Evolutionary conservation across 257 asterid genomes (phyloP), one percentile per base, ranked within the genome.

Genomic region (Capsicum pubescens): DNA sequence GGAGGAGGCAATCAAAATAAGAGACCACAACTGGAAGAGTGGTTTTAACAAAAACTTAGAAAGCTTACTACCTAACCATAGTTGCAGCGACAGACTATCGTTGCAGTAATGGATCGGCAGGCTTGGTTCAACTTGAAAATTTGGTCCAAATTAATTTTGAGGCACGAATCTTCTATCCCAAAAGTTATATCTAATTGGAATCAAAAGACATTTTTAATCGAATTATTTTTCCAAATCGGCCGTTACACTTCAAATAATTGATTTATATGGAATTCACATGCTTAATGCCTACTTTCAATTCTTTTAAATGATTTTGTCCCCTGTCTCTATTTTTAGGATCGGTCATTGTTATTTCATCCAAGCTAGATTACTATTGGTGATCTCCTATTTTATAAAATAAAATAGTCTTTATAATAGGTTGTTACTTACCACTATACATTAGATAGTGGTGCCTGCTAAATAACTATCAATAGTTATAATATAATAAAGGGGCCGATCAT

Each of bases 271-370:
- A 61, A 46, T 48, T 61, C 14, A n/a, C 42, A 21, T 39, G 58
- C 60, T 66, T 46, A 44, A 42, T 81, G 61, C 64, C 82, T 61
- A 59, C 26, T 48, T 61, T 59, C 76, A 58, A n/a, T 61, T 19
- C 26, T 66, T 81, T 59, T 32, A 61, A 46, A 81, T 61, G 60
- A 59, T 26, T 48, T 81, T 81, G 72, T 46, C 12, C 15, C 84
- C 11, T 42, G 39, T 13, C 58, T 66, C 32, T 61, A 61, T 44
- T 59, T 61, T 17, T 42, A 63, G 15, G 44, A 36, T 81, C 44
- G 59, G 74, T 81, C 61, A 50, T 44, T 81, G 57, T 12, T 59
- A 59, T 81, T 81, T 44, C 59, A 79, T 54, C 48, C 26, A 77
- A 77, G 16, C 26, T 54, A 52, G 19, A 26, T 46, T 77, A 77